phyloP scores from a whole-genome alignment of 1,284 basidiomycete species.

The Meira nashicola region DNA sequence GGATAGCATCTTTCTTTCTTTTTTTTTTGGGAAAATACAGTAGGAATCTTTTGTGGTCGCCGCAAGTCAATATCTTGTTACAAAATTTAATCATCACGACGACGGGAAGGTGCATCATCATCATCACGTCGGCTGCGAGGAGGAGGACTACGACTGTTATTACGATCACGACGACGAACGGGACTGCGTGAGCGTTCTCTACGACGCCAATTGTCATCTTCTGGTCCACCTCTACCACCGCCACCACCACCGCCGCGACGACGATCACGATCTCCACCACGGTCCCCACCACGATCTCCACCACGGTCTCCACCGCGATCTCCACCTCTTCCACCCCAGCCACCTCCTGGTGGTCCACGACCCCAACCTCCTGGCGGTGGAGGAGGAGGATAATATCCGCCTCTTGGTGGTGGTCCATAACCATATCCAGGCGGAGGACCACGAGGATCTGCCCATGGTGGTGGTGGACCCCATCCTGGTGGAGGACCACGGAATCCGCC shows the following conservation, averaged over 20 bases:
- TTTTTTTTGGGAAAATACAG: no score
- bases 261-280: constrained; percentile 1
- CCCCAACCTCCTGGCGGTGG: neutral
- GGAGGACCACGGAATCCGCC: constrained; percentile 6
- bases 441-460: constrained; percentile 1
- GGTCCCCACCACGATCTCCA: neutral
- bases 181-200: neutral
- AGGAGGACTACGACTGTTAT: constrained; percentile 8
- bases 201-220: neutral
- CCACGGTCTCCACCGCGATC: constrained; percentile 5
- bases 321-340: constrained; percentile 5
- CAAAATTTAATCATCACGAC: no score
- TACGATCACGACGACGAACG: neutral
- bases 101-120: neutral
- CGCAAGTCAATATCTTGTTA: no score
- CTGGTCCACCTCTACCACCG: neutral
- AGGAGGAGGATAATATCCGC: neutral
- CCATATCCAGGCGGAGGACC: constrained; percentile 10
- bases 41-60: no score
- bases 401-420: constrained; percentile 2
- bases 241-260: neutral
- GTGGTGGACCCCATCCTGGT: constrained; percentile 13
- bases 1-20: no score
- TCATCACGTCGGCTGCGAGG: constrained; percentile 10
- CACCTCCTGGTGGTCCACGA: neutral